phyloP scores from a whole-genome alignment of 768 basidiomycete genomes.

The Kondoa subrosea region DNA sequence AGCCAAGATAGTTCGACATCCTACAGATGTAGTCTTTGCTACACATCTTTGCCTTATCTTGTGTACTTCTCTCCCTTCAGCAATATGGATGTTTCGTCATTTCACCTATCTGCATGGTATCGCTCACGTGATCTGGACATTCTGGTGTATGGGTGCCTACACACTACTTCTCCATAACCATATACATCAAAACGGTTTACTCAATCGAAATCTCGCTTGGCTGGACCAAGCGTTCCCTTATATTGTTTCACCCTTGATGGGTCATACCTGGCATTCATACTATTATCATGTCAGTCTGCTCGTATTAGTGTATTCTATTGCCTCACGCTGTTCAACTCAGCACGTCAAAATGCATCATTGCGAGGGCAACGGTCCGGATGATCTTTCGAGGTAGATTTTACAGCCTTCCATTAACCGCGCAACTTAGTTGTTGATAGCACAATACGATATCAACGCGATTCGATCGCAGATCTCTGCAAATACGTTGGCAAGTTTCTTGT shows the following conservation, averaged over 20 bases:
- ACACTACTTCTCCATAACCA: background rate
- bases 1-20: background rate
- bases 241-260: background rate
- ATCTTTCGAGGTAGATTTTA: background rate
- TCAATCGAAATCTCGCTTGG: background rate
- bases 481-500: background rate
- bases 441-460: background rate
- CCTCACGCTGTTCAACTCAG: background rate
- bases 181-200: background rate
- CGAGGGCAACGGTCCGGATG: background rate
- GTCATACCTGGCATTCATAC: background rate
- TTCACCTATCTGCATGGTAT: background rate
- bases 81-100: background rate
- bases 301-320: no score
- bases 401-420: background rate
- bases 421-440: background rate
- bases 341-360: background rate
- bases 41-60: background rate
- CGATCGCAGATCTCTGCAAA: background rate
- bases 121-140: background rate
- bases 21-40: background rate
- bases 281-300: background rate
- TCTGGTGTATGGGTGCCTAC: background rate
- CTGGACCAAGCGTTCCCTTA: background rate
- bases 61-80: background rate